Percentiles rank a stretch among this genome's conserved stretches.
Conservation (phyloP, 495 filamentous ascomycete genomes). For the Lophiostoma macrostomum region DNA sequence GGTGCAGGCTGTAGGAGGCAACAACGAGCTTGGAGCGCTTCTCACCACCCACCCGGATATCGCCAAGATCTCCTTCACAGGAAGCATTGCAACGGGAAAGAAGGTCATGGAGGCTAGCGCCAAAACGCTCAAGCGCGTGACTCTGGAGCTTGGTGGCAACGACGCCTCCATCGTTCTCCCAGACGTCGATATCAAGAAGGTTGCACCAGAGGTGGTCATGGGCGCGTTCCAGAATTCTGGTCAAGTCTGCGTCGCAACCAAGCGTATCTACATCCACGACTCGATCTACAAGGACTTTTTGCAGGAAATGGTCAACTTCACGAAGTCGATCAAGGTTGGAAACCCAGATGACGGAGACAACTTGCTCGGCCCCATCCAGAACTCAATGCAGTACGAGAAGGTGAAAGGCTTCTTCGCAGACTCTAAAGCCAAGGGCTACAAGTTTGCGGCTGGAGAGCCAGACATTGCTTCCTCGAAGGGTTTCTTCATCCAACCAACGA, state of each 20-base stretch:
- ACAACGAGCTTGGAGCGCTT: constrained; percentile 59
- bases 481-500: constrained; percentile 55
- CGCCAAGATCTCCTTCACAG: constrained; percentile 69
- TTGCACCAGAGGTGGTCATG: constrained; percentile 54
- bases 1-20: constrained; percentile 64
- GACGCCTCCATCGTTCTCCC: constrained; percentile 63
- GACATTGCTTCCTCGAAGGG: constrained; percentile 43
- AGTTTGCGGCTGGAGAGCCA: constrained; percentile 45
- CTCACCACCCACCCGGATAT: constrained; percentile 59
- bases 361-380: constrained; percentile 51
- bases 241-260: constrained; percentile 61
- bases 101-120: constrained; percentile 59
- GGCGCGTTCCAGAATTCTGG: constrained; percentile 61
- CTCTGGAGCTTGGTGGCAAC: constrained; percentile 64
- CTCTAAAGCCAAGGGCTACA: constrained; percentile 42
- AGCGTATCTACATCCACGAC: constrained; percentile 69
- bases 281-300: constrained; percentile 63
- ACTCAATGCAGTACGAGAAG: constrained; percentile 49
- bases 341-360: constrained; percentile 35
- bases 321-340: constrained; percentile 47
- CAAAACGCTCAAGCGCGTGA: constrained; percentile 60
- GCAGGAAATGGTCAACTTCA: constrained; percentile 52
- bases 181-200: constrained; percentile 62
- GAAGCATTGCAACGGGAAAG: constrained; percentile 62
- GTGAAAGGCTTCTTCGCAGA: constrained; percentile 48